phyloP scores from a whole-genome alignment of 1,284 basidiomycete species.

The Paramarasmius palmivorus region DNA sequence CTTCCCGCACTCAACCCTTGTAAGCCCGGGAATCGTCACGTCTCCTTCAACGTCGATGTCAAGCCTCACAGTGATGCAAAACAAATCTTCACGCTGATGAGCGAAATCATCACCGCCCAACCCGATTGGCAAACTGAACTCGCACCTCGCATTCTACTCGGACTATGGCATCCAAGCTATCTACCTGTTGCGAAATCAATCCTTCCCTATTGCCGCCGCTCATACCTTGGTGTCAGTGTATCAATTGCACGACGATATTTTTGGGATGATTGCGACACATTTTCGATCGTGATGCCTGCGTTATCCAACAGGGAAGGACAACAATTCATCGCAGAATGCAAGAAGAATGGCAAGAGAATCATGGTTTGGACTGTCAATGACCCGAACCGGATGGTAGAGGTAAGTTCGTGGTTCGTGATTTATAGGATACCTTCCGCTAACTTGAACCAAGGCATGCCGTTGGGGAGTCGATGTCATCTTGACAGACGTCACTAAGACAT shows the following conservation, averaged over 20 bases:
- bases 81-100: constrained; percentile 85
- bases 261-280: constrained; percentile 87
- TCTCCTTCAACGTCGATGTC: constrained; percentile 91
- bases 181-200: constrained; percentile 72
- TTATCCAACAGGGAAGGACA: constrained; percentile 76
- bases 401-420: constrained; percentile 23
- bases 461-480: constrained; percentile 92
- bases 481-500: constrained; percentile 81
- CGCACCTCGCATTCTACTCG: constrained; percentile 89
- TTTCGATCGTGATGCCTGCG: constrained; percentile 81
- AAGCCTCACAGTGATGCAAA: constrained; percentile 93
- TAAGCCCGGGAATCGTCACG: constrained; percentile 82
- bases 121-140: constrained; percentile 78
- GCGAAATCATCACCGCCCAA: constrained; percentile 69
- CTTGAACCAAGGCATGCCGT: constrained; percentile 74
- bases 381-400: constrained; percentile 92
- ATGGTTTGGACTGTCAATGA: constrained; percentile 98
- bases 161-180: constrained; percentile 93
- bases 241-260: constrained; percentile 83
- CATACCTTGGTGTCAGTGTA: constrained; percentile 80
- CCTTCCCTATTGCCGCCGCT: constrained; percentile 83
- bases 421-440: neutral
- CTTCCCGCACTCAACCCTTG: constrained; percentile 7
- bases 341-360: constrained; percentile 79
- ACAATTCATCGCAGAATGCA: constrained; percentile 80